Conservation (phyloP, 352 stramenopile species). For the Globisporangium rhizosaccharum region DNA sequence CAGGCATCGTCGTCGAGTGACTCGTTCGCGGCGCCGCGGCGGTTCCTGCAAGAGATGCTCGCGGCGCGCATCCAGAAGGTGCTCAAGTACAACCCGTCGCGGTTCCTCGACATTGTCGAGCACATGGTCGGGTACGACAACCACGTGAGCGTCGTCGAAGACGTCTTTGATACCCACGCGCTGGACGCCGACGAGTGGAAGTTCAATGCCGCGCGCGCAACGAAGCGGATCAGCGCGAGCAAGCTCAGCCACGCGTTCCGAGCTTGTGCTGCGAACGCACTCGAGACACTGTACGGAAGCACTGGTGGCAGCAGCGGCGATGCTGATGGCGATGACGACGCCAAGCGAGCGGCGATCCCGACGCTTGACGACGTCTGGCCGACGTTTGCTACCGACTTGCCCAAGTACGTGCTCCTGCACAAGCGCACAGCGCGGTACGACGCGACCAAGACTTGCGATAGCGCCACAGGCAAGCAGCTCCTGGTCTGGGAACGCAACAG, state of each 20-base stretch:
- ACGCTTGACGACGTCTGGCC: no score
- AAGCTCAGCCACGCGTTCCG: conserved; percentile 26
- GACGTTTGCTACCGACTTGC: no score
- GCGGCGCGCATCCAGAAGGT: conserved; percentile 44
- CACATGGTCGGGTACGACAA: conserved; percentile 42
- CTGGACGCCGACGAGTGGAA: conserved; percentile 27
- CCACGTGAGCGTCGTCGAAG: conserved; percentile 20
- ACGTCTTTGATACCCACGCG: conserved; percentile 32
- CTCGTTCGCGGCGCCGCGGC: conserved; percentile 11
- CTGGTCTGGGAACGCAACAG: no score
- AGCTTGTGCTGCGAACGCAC: conserved; percentile 26
- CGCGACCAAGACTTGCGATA: no score
- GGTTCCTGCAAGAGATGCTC: conserved; percentile 49
- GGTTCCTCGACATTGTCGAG: conserved; percentile 40
- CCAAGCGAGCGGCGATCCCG: background rate
- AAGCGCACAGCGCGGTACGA: no score
- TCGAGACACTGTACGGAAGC: conserved; percentile 17
- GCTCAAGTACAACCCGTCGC: conserved; percentile 41
- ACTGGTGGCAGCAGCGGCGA: no score
- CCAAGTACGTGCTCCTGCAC: no score
- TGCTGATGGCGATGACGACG: background rate
- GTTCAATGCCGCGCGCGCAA: conserved; percentile 21
- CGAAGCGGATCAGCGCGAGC: conserved; percentile 13
- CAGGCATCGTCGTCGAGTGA: background rate
- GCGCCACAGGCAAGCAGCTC: no score